Conservation (phyloP, 1,284 basidiomycete genomes). For the Farysia itapuensis region DNA sequence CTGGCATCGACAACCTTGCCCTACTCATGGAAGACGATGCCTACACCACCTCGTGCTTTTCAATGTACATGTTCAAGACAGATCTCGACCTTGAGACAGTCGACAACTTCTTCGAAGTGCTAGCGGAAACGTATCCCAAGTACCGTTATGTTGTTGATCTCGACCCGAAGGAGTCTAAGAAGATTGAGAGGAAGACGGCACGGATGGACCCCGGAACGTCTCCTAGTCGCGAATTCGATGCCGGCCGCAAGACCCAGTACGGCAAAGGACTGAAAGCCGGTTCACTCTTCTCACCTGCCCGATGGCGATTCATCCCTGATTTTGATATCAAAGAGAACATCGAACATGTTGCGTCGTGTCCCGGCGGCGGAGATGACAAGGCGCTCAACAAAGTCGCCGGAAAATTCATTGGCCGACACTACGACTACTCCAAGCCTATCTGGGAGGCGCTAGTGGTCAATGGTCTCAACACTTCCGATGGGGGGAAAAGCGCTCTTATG, state of each 20-base stretch:
- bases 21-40: slow-evolving; percentile 56
- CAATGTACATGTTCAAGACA: slow-evolving; percentile 57
- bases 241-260: slow-evolving; percentile 45
- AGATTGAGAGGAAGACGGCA: slow-evolving; percentile 16
- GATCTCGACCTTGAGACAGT: slow-evolving; percentile 53
- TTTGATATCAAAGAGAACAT: slow-evolving; percentile 57
- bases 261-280: slow-evolving; percentile 50
- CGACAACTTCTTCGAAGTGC: slow-evolving; percentile 53
- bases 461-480: slow-evolving; percentile 51
- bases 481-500: slow-evolving; percentile 54
- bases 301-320: slow-evolving; percentile 54
- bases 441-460: slow-evolving; percentile 59
- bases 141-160: slow-evolving; percentile 56
- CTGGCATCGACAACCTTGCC: slow-evolving; percentile 57
- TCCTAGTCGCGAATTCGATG: slow-evolving; percentile 15
- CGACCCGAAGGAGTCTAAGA: slow-evolving; percentile 42
- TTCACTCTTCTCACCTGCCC: slow-evolving; percentile 41
- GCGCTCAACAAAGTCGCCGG: slow-evolving; percentile 53
- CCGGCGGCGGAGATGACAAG: slow-evolving; percentile 33
- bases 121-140: slow-evolving; percentile 55
- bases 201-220: slow-evolving; percentile 5
- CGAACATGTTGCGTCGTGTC: slow-evolving; percentile 36
- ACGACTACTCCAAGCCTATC: slow-evolving; percentile 56
- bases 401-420: slow-evolving; percentile 52
- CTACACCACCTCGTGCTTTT: slow-evolving; percentile 57